These are phyloP conservation scores for Termitomyces sp. DNA, from an alignment of 1,284 basidiomycete species.

Conservation along the genomic window DNA sequence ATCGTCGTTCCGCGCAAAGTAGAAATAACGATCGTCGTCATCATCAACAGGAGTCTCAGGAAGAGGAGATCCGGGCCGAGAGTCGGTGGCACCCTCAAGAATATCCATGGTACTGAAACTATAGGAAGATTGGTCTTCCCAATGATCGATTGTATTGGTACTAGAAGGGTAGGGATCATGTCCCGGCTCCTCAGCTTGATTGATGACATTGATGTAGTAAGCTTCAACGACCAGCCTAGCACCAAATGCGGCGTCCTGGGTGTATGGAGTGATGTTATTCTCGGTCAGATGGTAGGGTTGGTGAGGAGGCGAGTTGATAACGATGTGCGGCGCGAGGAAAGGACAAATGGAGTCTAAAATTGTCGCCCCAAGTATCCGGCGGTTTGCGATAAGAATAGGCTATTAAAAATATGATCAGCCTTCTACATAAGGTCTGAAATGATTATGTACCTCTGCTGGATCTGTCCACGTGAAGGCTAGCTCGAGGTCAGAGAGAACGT, in stretches of 20 bases:
- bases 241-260: constrained; percentile 30
- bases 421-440: not conserved
- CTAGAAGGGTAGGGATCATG: not conserved
- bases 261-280: constrained; percentile 26
- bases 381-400: constrained; percentile 25
- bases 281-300: constrained; percentile 31
- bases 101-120: constrained; percentile 15
- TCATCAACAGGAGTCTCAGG: constrained; percentile 20
- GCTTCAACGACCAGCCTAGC: constrained; percentile 26
- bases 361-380: constrained; percentile 23
- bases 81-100: constrained; percentile 11
- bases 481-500: constrained; percentile 29
- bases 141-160: not conserved
- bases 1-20: constrained; percentile 7
- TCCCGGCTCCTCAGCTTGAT: constrained; percentile 14
- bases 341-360: constrained; percentile 41
- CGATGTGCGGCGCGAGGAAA: constrained; percentile 43
- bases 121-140: constrained; percentile 1
- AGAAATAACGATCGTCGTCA: constrained; percentile 9
- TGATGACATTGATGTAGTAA: constrained; percentile 20
- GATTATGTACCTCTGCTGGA: constrained; percentile 35
- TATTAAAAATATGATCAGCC: constrained; percentile 8
- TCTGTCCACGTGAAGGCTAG: constrained; percentile 40
- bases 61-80: constrained; percentile 19
- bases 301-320: constrained; percentile 38